Base-by-base conservation (phyloP, 2,329 filamentous ascomycete species). In the Trichoderma arundinaceum region DNA sequence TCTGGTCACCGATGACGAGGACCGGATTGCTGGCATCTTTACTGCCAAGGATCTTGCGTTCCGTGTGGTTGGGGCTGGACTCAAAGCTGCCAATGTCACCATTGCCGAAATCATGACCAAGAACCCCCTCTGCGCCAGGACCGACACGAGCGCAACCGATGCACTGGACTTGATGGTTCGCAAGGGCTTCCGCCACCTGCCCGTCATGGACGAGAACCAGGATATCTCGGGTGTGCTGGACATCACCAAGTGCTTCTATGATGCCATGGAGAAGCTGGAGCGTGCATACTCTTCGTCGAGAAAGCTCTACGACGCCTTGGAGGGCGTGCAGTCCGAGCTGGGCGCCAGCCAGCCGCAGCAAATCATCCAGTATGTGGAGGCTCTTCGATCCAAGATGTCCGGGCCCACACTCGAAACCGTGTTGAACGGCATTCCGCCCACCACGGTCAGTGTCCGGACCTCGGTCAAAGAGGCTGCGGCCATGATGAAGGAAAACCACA, bases 31-130 rank as follows among this genome's bases (percentile, higher is more conserved):
- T 51, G 95, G 95, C 81, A 99, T 99, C 77, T 99, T 99, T 78
- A 99, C 95, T 0, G 95, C 95, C 71, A 99, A 99, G 83, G 95
- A 99, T 83, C 84, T 99, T 76, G 95, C 95, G 17, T 99, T 98
- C 83, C 89, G 95, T 66, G 95, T 99, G 10, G 94, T 99, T 32
- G 95, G 94, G 64, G 88, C 89, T 64, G 95, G 95, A 33, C 85
- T 94, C 74, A 96, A 97, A 82, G 91, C 95, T 38, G 90, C 88
- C 77, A 92, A 90, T 76, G 88, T 98, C 72, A 96, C 92, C 22
- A 97, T 99, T 76, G 91, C 93, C 71, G 94, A 98, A 76, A 99
- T 99, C 78, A 99, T 99, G 95, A 99, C 95, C 76, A 97, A 98
- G 84, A 99, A 99, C 81, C 95, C 95, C 10, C 87, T 99, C 15